Conservation (phyloP, 495 filamentous ascomycete species). For the Penicillium nucicola region DNA sequence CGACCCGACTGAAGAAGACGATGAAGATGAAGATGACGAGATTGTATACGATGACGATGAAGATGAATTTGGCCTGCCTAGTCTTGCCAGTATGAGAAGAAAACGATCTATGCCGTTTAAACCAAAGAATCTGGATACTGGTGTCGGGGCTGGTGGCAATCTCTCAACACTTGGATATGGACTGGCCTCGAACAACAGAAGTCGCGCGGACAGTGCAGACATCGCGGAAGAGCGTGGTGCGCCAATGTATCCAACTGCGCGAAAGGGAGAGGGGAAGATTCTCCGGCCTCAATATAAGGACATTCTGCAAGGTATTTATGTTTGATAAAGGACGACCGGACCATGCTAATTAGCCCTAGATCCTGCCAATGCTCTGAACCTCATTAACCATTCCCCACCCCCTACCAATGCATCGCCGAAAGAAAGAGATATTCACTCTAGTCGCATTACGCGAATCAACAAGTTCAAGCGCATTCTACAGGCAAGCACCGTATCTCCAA, state of each 20-base stretch:
- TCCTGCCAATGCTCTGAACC: conserved; percentile 90
- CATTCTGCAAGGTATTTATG: conserved; percentile 66
- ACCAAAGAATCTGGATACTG: conserved; percentile 43
- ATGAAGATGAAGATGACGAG: conserved; percentile 59
- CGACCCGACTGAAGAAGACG: conserved; percentile 52
- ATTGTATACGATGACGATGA: conserved; percentile 82
- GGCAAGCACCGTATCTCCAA: conserved; percentile 78
- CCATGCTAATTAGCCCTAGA: conserved; percentile 47
- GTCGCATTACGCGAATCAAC: conserved; percentile 90
- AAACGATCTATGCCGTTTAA: conserved; percentile 53
- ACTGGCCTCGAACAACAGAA: conserved; percentile 28
- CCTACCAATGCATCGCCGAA: conserved; percentile 74
- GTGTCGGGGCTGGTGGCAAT: conserved; percentile 27
- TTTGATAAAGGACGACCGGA: neutral
- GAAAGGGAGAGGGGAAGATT: conserved; percentile 89
- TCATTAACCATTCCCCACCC: conserved; percentile 81
- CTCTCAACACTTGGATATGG: conserved; percentile 33
- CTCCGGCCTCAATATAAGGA: conserved; percentile 97
- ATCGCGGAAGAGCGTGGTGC: conserved; percentile 87
- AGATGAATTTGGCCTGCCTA: conserved; percentile 92
- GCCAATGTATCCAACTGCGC: conserved; percentile 82
- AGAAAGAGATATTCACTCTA: conserved; percentile 81
- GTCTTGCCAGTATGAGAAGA: conserved; percentile 80
- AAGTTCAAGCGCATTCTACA: conserved; percentile 97
- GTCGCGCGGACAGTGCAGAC: conserved; percentile 75